A percentile compares a stretch with the other conserved stretches of the same genome.
Evolutionary conservation across 768 basidiomycete species (phyloP).

Genomic region (Austroboletus eburneus): DNA sequence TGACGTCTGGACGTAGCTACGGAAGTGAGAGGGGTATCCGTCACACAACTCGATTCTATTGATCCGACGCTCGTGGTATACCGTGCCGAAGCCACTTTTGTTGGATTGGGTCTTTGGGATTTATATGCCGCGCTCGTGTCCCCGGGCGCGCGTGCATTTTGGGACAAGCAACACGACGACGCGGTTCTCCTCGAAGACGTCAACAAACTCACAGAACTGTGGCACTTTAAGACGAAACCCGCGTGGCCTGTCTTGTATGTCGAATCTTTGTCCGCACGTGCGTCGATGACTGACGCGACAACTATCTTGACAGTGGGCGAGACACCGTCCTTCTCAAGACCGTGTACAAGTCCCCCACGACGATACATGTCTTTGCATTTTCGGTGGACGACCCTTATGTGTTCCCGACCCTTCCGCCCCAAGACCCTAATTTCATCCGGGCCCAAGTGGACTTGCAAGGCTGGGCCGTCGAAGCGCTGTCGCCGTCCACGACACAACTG

Average conservation of each 20-base stretch:
- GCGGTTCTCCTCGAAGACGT: constrained; percentile 84
- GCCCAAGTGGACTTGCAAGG: constrained; percentile 98
- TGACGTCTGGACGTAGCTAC: constrained; percentile 46
- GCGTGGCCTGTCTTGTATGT: constrained; percentile 92
- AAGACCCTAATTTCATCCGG: constrained; percentile 77
- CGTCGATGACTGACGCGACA: constrained; percentile 1
- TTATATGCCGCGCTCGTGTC: constrained; percentile 84
- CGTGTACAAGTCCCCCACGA: constrained; percentile 93
- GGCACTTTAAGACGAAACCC: constrained; percentile 89
- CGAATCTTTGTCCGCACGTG: constrained; percentile 1
- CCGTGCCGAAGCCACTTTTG: constrained; percentile 94
- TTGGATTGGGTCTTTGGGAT: constrained; percentile 95
- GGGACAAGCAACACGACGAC: constrained; percentile 91
- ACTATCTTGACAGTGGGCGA: constrained; percentile 59
- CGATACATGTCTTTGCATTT: constrained; percentile 93
- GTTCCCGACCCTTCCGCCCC: constrained; percentile 67
- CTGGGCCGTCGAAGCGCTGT: constrained; percentile 94
- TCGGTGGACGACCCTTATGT: constrained; percentile 87
- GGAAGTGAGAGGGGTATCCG: constrained; percentile 85
- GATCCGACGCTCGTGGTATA: constrained; percentile 96
- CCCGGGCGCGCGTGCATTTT: constrained; percentile 74
- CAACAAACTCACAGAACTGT: constrained; percentile 85
- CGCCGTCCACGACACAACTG: constrained; percentile 90
- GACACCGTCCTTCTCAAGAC: constrained; percentile 91
- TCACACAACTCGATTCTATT: constrained; percentile 94